These are phyloP conservation scores for Puccinia hordei DNA, from an alignment of 1,284 basidiomycete species.

Conservation along the genomic window DNA sequence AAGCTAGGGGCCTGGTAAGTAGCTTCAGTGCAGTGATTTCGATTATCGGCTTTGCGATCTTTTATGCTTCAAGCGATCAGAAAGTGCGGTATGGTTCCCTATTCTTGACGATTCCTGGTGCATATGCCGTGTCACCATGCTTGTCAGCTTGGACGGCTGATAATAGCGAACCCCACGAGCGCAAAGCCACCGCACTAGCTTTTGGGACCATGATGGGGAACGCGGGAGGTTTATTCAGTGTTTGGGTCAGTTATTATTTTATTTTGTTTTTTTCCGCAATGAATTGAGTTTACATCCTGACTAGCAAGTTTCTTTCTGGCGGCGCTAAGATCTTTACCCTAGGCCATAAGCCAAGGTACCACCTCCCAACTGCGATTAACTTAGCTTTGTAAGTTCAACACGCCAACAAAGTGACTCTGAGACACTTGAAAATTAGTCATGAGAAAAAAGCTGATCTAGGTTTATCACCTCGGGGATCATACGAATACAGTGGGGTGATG, in stretches of 20 bases:
- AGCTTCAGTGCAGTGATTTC: slow-evolving; percentile 2
- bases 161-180: slow-evolving; percentile 15
- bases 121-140: slow-evolving; percentile 1
- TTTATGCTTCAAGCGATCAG: slow-evolving; percentile 12
- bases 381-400: neutral
- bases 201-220: neutral
- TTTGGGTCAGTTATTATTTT: slow-evolving; percentile 17
- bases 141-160: slow-evolving; percentile 5
- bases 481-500: neutral
- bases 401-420: neutral
- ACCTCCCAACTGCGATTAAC: slow-evolving; percentile 16
- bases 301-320: neutral
- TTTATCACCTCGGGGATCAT: no score
- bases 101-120: slow-evolving; percentile 24
- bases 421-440: neutral
- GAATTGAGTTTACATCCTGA: no score
- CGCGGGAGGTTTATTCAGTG: slow-evolving; percentile 12
- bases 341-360: slow-evolving; percentile 6
- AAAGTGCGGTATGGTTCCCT: slow-evolving; percentile 14
- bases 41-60: slow-evolving; percentile 12
- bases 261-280: neutral
- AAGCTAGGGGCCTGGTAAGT: neutral
- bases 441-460: no score
- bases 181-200: slow-evolving; percentile 22
- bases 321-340: slow-evolving; percentile 5